Percentiles rank a stretch among this genome's conserved stretches.
Conservation (phyloP, 2,329 filamentous ascomycete species). For the Diplodia corticola region DNA sequence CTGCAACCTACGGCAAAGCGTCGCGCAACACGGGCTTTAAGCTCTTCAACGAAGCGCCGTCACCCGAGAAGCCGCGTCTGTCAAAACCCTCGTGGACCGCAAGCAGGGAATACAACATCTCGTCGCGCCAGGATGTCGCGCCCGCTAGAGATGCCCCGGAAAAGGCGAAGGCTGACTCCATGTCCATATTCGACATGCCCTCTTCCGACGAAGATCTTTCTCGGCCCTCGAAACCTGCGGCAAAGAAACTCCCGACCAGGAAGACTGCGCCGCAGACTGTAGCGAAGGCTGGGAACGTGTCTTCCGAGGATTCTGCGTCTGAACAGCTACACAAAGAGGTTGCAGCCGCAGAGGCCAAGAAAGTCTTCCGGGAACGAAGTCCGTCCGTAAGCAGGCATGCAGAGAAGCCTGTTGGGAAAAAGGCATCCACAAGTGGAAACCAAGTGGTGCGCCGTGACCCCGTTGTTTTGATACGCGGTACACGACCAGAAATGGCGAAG, state of each 20-base stretch:
- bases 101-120: background rate
- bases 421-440: background rate
- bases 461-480: background rate
- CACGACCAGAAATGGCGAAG: background rate
- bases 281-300: background rate
- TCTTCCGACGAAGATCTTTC: conserved; percentile 32
- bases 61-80: conserved; percentile 38
- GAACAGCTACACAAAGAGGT: conserved; percentile 16
- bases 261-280: background rate
- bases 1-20: conserved; percentile 42
- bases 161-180: conserved; percentile 6
- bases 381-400: background rate
- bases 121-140: background rate
- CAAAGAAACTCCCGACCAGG: background rate
- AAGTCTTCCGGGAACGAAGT: background rate
- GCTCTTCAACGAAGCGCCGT: conserved; percentile 32
- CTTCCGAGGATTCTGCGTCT: conserved; percentile 20
- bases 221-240: background rate
- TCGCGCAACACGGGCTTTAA: conserved; percentile 30
- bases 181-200: conserved; percentile 46
- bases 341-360: conserved; percentile 14
- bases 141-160: background rate
- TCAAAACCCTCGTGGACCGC: conserved; percentile 8
- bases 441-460: background rate
- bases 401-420: background rate